A percentile compares a stretch with the other conserved stretches of the same genome.
phyloP scores from a whole-genome alignment of 257 asterid species.

The Fraxinus excelsior region DNA sequence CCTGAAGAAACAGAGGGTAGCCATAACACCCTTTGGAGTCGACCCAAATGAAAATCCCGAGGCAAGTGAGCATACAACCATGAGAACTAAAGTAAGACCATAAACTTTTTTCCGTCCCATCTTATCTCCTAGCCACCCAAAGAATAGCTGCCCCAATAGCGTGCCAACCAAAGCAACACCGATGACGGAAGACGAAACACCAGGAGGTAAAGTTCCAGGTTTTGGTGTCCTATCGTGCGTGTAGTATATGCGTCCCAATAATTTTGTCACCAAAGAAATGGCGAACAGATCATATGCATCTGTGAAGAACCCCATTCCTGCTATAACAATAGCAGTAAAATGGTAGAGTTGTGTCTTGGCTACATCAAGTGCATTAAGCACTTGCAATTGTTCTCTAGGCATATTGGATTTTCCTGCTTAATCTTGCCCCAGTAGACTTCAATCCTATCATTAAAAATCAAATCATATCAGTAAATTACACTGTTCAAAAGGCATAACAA shows the following conservation, averaged over 20 bases:
- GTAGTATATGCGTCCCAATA: constrained; percentile 61
- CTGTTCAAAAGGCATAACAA: not conserved
- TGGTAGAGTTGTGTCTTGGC: too few species aligned
- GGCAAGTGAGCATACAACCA: constrained; percentile 56
- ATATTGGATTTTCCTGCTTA: constrained; percentile 21
- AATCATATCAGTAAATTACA: not conserved
- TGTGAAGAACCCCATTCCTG: too few species aligned
- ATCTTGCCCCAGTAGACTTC: not conserved
- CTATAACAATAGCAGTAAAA: too few species aligned
- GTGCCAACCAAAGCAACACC: constrained; percentile 75
- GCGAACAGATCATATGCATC: too few species aligned
- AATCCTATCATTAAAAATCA: not conserved
- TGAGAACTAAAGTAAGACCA: constrained; percentile 59
- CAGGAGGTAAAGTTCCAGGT: constrained; percentile 54
- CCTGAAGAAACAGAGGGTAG: too few species aligned
- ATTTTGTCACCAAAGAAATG: too few species aligned
- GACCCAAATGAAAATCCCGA: too few species aligned
- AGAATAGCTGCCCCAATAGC: constrained; percentile 61
- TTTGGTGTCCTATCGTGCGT: constrained; percentile 20
- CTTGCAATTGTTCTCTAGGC: constrained; percentile 45
- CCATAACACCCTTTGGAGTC: too few species aligned
- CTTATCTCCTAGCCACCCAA: constrained; percentile 80
- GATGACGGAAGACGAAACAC: constrained; percentile 47
- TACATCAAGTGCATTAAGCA: constrained; percentile 60
- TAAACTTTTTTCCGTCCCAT: constrained; percentile 68